Evolutionary conservation across 805 yeast species (phyloP).

Genomic region (Suhomyces pyralidae): DNA sequence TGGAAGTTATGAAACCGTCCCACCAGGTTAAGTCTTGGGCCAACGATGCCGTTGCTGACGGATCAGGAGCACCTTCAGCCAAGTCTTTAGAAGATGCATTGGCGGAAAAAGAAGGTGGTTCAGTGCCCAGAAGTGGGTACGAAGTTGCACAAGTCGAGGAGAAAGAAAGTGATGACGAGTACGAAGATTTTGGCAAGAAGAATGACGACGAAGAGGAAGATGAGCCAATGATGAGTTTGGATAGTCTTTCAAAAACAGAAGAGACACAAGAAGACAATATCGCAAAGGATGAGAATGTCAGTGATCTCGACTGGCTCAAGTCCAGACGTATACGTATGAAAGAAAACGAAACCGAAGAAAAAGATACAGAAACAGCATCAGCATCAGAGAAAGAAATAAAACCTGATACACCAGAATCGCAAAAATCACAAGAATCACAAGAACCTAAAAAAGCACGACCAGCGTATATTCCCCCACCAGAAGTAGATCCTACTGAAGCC

Average conservation of each 20-base stretch:
- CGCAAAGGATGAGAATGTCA: slow-evolving; percentile 50
- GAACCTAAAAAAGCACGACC: neutral
- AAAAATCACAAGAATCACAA: neutral
- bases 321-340: slow-evolving; percentile 68
- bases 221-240: slow-evolving; percentile 49
- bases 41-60: slow-evolving; percentile 52
- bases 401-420: neutral
- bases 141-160: slow-evolving; percentile 41
- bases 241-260: slow-evolving; percentile 14
- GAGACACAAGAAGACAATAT: slow-evolving; percentile 21
- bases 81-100: slow-evolving; percentile 45
- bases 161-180: slow-evolving; percentile 50
- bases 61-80: slow-evolving; percentile 44
- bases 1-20: slow-evolving; percentile 79
- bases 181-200: slow-evolving; percentile 41
- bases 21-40: slow-evolving; percentile 73
- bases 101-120: slow-evolving; percentile 18
- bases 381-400: slow-evolving; percentile 8
- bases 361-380: neutral
- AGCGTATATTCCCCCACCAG: slow-evolving; percentile 9
- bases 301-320: slow-evolving; percentile 87
- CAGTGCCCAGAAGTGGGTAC: slow-evolving; percentile 9
- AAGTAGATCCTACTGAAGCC: slow-evolving; percentile 43
- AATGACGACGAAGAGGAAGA: slow-evolving; percentile 38
- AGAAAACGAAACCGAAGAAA: slow-evolving; percentile 26